Evolutionary conservation across 768 basidiomycete species (phyloP).

Genomic region (Dendrothele bispora): DNA sequence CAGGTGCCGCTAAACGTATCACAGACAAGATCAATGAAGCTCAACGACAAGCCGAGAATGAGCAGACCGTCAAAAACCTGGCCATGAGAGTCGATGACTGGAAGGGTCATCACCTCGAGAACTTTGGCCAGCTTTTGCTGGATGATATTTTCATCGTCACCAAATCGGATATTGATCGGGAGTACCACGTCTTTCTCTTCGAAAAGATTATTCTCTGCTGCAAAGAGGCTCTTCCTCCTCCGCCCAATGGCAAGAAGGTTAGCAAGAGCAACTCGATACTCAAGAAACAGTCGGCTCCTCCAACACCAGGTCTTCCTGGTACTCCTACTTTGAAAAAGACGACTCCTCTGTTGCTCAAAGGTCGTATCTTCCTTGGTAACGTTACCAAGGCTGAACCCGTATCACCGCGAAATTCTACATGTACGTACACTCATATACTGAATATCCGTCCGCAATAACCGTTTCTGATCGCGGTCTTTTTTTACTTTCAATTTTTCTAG

Average conservation of each 20-base stretch:
- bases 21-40: constrained; percentile 96
- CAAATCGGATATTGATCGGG: constrained; percentile 94
- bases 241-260: constrained; percentile 62
- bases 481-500: constrained; percentile 2
- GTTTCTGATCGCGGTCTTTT: too few relatives aligned
- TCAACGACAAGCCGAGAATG: constrained; percentile 87
- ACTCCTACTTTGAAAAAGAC: constrained; percentile 69
- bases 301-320: constrained; percentile 47
- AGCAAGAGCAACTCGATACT: constrained; percentile 87
- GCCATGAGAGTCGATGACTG: constrained; percentile 91
- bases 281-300: constrained; percentile 71
- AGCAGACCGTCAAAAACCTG: constrained; percentile 86
- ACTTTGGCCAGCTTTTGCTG: constrained; percentile 91
- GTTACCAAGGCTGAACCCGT: constrained; percentile 79
- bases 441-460: too few relatives aligned
- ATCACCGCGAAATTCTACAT: constrained; percentile 52
- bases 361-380: constrained; percentile 95
- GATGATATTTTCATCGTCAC: constrained; percentile 96
- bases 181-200: constrained; percentile 98
- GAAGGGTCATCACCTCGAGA: constrained; percentile 95
- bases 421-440: constrained; percentile 43
- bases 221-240: constrained; percentile 76
- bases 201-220: constrained; percentile 99
- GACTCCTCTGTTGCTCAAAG: constrained; percentile 86
- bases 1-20: constrained; percentile 86